Evolutionary conservation across 192 early-diverging fungal species (phyloP).

Genomic region (Cladochytrium replicatum): DNA sequence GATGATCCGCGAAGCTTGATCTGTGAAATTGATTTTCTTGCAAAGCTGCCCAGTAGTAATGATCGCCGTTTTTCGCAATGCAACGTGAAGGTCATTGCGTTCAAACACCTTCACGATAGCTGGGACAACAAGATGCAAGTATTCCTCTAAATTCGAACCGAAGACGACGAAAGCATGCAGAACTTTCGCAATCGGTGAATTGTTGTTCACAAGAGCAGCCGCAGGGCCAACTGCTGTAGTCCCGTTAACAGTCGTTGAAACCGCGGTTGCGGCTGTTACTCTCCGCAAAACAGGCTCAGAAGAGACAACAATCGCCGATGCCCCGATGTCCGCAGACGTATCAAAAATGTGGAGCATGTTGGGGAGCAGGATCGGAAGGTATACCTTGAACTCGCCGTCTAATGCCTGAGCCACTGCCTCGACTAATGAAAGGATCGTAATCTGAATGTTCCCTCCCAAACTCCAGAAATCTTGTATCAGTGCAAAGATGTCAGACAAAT

Average conservation of each 20-base stretch:
- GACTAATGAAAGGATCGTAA: slow-evolving; percentile 56
- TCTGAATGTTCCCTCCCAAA: slow-evolving; percentile 44
- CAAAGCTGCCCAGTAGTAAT: slow-evolving; percentile 46
- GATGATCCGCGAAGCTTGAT: slow-evolving; percentile 65
- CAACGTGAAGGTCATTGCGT: slow-evolving; percentile 35
- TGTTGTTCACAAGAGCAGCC: too few relatives aligned
- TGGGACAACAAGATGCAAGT: slow-evolving; percentile 69
- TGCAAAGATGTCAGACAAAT: slow-evolving; percentile 58
- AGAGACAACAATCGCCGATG: too few relatives aligned
- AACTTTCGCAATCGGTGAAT: slow-evolving; percentile 38
- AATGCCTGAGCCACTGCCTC: slow-evolving; percentile 64
- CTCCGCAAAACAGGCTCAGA: too few relatives aligned
- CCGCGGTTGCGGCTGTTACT: too few relatives aligned
- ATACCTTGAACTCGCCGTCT: slow-evolving; percentile 66
- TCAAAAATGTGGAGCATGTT: slow-evolving; percentile 66
- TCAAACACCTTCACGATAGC: slow-evolving; percentile 61
- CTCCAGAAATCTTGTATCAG: slow-evolving; percentile 59
- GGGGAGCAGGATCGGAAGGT: slow-evolving; percentile 57
- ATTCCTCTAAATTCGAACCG: slow-evolving; percentile 57
- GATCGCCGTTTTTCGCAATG: slow-evolving; percentile 44
- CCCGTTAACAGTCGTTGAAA: too few relatives aligned
- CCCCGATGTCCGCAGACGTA: slow-evolving; percentile 45
- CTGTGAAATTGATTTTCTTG: slow-evolving; percentile 48
- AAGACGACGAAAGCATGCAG: slow-evolving; percentile 61
- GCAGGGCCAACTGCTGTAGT: too few relatives aligned